Evolutionary conservation across 352 stramenopile species (phyloP).

Genomic region (Pythium sukuiense): DNA sequence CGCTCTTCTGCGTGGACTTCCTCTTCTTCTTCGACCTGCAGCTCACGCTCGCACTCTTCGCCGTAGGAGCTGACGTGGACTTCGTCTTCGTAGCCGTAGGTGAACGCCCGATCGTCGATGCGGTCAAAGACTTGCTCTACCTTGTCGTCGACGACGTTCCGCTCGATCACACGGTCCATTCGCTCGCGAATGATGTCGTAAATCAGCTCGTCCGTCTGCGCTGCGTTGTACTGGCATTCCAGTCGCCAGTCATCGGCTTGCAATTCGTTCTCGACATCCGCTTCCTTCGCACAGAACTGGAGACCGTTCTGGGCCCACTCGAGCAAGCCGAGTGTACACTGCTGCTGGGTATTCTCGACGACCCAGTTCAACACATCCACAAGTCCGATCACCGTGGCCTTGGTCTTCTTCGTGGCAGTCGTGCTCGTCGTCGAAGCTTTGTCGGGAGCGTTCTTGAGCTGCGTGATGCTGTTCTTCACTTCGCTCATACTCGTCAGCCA

Average conservation of each 20-base stretch:
- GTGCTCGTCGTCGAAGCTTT: not conserved
- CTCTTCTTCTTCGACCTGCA: constrained; percentile 55
- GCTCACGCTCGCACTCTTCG: constrained; percentile 53
- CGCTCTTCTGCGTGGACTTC: constrained; percentile 35
- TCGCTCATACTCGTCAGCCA: constrained; percentile 70
- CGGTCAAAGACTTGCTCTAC: constrained; percentile 11
- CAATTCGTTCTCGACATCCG: constrained; percentile 28
- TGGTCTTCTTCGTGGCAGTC: not conserved
- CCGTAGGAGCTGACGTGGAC: constrained; percentile 40
- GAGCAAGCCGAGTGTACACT: constrained; percentile 57
- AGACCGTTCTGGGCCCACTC: constrained; percentile 83
- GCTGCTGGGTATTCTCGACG: constrained; percentile 80
- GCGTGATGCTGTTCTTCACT: constrained; percentile 50
- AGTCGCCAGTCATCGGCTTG: constrained; percentile 55
- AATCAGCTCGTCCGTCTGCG: constrained; percentile 33
- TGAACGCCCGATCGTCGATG: constrained; percentile 17
- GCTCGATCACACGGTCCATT: constrained; percentile 4
- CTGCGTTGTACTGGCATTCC: constrained; percentile 35
- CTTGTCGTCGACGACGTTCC: constrained; percentile 7
- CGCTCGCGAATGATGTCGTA: constrained; percentile 33
- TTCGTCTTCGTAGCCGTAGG: constrained; percentile 37
- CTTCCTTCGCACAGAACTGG: constrained; percentile 50
- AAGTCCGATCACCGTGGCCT: not conserved
- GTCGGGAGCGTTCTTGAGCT: not conserved
- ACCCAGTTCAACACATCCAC: constrained; percentile 77